Evolutionary conservation across 495 filamentous ascomycete genomes (phyloP), one percentile per base, ranked within the genome.

Genomic region (Penicillium atrosanguineum): DNA sequence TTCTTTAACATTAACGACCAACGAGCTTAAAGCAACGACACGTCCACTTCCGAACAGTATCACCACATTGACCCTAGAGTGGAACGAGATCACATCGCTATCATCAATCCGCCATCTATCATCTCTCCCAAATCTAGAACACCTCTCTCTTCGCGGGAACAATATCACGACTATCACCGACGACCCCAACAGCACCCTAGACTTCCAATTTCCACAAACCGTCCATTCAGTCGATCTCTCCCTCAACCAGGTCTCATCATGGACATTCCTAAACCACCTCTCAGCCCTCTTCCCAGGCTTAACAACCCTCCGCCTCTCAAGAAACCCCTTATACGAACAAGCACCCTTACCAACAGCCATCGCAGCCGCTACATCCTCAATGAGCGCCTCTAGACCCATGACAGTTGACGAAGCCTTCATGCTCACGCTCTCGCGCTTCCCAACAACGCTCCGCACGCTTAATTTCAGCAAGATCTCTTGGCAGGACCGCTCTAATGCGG

Each of bases 401-500:
- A 82, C 72, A 38, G 77, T 80, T 0, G 89, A 94, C 34, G 87
- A 91, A 49, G 84, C 87, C 0, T 92, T 88, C 71, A 95, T 96
- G 87, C 79, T 96, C 29, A 90, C 88, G 3, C 66, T 95, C 6
- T 87, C 87, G n/a, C 88, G 91, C 16, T 71, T 97, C 2, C 61
- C 64, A 11, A 73, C 83, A 3, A 68, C 69, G 7, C 79, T 95
- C 12, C 78, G 80, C 28, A 73, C 70, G 0, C 80, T 98, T 14
- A 97, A 98, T 69, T 95, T 87, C 68, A 87, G 84, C 61, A 76
- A 72, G 4, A 87, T 98, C 57, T 82, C 84, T 0, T 52, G 67
- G 1, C 79, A 84, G 39, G 91, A 97, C 56, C 83, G 94, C 18
- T 76, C 79, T 42, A 91, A 97, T 60, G 90, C 89, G 12, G 94